Evolutionary conservation across 2,329 filamentous ascomycete species (phyloP), one percentile per base, ranked within the genome.

Genomic region (Pseudogymnoascus sp.): DNA sequence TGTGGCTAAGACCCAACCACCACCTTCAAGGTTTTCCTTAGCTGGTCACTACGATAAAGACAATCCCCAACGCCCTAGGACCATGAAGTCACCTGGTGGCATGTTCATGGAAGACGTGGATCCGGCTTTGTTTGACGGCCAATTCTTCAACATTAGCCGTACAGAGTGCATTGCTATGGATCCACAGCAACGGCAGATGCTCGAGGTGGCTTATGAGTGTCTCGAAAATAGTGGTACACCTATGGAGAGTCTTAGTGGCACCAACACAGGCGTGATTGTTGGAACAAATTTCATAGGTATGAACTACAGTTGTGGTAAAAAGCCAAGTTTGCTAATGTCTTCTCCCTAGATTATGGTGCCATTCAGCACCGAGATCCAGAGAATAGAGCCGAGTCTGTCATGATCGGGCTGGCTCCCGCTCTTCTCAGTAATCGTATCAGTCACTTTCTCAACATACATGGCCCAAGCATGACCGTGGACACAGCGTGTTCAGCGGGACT

Each of bases 391-490:
- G 35, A 37, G n/a, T 37, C 35, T 12, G 35, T 37, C n/a, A 37
- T 37, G 35, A 37, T 37, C 35, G 35, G 35, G 35, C 35, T 37
- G 35, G 35, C 35, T 37, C 35, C 35, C 35, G 35, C 35, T 37
- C 35, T 37, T 66, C 63, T 77, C 4, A 68, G 68, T 14, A 38
- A 38, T n/a, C 35, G 75, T 78, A 18, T 84, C 18, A 82, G 79
- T 0, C 79, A 83, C 66, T 77, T 75, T 60, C 80, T 82, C 67
- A 77, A 84, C 66, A 71, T 84, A n/a, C 37, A 18, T 18, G 60
- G 33, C 53, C 43, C 14, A 75, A 61, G 58, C 47, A 58, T 65
- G 30, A 66, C 64, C 1, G 11, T 66, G n/a, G 64, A 66, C 33
- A 66, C 64, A 7, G 65, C 57, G 4, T 66, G 62, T 20, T 62